Conservation (phyloP, 2,329 filamentous ascomycete species). For the Pestalotiopsis sp. region DNA sequence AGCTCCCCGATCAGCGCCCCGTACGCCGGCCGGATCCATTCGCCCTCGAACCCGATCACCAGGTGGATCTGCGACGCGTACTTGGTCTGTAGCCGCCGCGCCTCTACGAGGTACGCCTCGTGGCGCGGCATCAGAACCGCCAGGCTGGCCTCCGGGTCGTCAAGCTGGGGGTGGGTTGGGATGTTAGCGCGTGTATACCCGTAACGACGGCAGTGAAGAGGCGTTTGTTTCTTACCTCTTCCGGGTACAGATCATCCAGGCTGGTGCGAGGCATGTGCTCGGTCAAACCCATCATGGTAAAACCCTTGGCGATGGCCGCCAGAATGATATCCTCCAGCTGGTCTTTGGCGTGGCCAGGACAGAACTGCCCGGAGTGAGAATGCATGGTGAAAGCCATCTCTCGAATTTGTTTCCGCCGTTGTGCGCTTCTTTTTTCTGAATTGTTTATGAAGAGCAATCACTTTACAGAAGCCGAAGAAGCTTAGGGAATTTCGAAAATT, state of each 20-base stretch:
- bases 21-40: conserved; percentile 81
- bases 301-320: conserved; percentile 75
- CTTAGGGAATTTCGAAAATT: background rate
- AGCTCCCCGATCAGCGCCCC: conserved; percentile 59
- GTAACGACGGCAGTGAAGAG: background rate
- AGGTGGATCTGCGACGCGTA: conserved; percentile 76
- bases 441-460: background rate
- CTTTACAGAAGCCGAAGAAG: background rate
- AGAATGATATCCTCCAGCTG: conserved; percentile 82
- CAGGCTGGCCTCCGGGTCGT: conserved; percentile 50
- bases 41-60: conserved; percentile 87
- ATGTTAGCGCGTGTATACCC: background rate
- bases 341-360: conserved; percentile 84
- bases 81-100: conserved; percentile 68
- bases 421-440: background rate
- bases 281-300: conserved; percentile 83
- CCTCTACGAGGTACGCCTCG: conserved; percentile 75
- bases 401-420: conserved; percentile 10
- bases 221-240: conserved; percentile 64
- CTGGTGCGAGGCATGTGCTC: conserved; percentile 91
- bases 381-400: conserved; percentile 98
- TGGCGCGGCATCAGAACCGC: conserved; percentile 58
- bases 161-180: conserved; percentile 40
- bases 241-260: conserved; percentile 82
- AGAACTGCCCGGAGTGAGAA: conserved; percentile 97